Evolutionary conservation across 106 monocot genomes (phyloP).

Genomic region (Apostasia shenzhenica): DNA sequence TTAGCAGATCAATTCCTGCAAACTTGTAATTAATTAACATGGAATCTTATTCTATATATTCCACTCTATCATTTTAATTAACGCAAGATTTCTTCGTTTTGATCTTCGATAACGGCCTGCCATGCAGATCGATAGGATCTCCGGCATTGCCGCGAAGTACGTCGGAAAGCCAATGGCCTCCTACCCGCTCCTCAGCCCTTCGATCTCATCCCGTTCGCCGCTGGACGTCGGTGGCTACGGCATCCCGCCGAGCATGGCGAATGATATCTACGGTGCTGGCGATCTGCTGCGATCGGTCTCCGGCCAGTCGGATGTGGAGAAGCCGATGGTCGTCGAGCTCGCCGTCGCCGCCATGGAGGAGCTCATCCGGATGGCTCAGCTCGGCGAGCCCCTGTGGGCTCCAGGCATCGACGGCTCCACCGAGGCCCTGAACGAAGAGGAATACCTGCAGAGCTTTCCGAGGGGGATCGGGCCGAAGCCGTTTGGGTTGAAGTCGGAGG

Average conservation of each 20-base stretch:
- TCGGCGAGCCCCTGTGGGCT: constrained; percentile 72
- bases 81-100: no score
- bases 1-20: not conserved
- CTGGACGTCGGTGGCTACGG: constrained; percentile 29
- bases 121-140: constrained; percentile 73
- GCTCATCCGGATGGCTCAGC: constrained; percentile 76
- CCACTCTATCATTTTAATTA: not conserved
- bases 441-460: constrained; percentile 65
- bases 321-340: constrained; percentile 71
- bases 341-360: constrained; percentile 97
- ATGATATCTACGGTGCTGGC: constrained; percentile 28
- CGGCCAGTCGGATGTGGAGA: constrained; percentile 44
- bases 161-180: constrained; percentile 67
- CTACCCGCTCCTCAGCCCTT: constrained; percentile 38
- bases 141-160: constrained; percentile 81
- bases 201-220: constrained; percentile 26
- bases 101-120: no score
- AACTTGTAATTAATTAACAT: not conserved
- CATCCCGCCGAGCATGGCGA: constrained; percentile 16
- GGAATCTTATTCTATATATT: not conserved
- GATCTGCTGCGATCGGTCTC: constrained; percentile 38
- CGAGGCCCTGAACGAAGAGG: constrained; percentile 66
- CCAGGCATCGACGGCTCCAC: constrained; percentile 12
- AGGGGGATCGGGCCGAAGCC: constrained; percentile 66
- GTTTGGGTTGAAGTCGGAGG: constrained; percentile 63